Conservation (phyloP, 345 rosid genomes). For the Hibiscus trionum region DNA sequence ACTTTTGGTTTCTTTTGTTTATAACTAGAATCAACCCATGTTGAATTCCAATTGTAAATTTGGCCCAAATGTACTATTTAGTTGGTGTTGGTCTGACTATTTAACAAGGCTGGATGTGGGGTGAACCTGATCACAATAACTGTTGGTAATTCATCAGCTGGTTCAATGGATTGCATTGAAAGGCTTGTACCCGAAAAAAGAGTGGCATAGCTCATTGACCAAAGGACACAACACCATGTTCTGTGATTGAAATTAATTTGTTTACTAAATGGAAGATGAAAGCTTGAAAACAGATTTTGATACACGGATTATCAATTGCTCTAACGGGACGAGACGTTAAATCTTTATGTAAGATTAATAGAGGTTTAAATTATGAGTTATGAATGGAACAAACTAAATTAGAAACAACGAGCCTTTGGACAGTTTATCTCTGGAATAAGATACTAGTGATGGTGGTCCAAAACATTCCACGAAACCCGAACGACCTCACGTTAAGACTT, state of each 20-base stretch:
- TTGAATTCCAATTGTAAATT: background rate
- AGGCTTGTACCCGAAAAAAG: background rate
- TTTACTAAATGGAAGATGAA: background rate
- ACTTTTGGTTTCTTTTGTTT: background rate
- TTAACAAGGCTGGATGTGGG: background rate
- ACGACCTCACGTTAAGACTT: no score
- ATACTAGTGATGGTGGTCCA: no score
- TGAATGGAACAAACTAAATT: no score
- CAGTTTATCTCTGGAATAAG: no score
- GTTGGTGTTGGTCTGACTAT: background rate
- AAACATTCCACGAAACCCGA: no score
- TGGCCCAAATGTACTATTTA: background rate
- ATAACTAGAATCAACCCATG: background rate
- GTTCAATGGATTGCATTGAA: background rate
- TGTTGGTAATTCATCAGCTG: background rate
- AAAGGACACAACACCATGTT: background rate
- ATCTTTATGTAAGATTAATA: no score
- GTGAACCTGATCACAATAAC: background rate
- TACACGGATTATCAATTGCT: no score
- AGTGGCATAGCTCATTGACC: background rate
- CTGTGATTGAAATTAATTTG: constrained; percentile 11
- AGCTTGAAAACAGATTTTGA: background rate
- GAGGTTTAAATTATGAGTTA: no score
- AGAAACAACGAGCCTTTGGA: no score
- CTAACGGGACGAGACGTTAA: no score